Percentiles rank a stretch among this genome's conserved stretches.
Evolutionary conservation across 1,284 basidiomycete species (phyloP).

Genomic region (Fomitopsis schrenkii): DNA sequence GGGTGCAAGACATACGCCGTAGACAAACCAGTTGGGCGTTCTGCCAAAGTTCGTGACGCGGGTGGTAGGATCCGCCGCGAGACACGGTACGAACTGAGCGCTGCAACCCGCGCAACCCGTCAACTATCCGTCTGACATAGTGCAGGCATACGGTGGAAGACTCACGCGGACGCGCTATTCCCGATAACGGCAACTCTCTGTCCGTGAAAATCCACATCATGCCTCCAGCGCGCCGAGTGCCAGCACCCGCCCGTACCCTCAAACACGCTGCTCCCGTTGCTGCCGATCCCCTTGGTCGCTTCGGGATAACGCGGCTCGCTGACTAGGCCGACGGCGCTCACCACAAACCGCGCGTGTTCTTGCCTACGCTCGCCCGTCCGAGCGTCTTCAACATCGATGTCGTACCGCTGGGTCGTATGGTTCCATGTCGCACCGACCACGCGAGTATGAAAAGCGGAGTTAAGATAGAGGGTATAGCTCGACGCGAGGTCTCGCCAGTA

Average conservation of each 20-base stretch:
- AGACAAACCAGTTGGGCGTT: conserved; percentile 41
- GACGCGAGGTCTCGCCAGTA: conserved; percentile 27
- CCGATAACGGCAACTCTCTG: conserved; percentile 38
- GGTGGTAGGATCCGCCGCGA: conserved; percentile 35
- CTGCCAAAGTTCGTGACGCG: conserved; percentile 42
- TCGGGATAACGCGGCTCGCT: conserved; percentile 34
- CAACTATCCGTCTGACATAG: not conserved
- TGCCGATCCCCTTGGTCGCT: conserved; percentile 33
- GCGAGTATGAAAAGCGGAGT: conserved; percentile 28
- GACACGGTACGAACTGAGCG: conserved; percentile 40
- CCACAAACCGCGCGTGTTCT: conserved; percentile 29
- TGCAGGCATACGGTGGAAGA: not conserved
- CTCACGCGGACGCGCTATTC: conserved; percentile 33
- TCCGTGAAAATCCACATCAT: conserved; percentile 27
- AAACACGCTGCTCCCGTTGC: conserved; percentile 38
- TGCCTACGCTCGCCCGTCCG: conserved; percentile 19
- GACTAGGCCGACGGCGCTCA: conserved; percentile 42
- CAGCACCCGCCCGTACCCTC: not conserved
- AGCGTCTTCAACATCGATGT: conserved; percentile 29
- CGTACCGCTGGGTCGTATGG: conserved; percentile 26
- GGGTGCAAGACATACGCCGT: conserved; percentile 25
- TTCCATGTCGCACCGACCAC: conserved; percentile 41
- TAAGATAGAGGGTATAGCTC: conserved; percentile 18
- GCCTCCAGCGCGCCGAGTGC: conserved; percentile 36
- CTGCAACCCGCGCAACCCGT: conserved; percentile 19